Conservation (phyloP, 257 asterid species). For the Handroanthus guayacan region DNA sequence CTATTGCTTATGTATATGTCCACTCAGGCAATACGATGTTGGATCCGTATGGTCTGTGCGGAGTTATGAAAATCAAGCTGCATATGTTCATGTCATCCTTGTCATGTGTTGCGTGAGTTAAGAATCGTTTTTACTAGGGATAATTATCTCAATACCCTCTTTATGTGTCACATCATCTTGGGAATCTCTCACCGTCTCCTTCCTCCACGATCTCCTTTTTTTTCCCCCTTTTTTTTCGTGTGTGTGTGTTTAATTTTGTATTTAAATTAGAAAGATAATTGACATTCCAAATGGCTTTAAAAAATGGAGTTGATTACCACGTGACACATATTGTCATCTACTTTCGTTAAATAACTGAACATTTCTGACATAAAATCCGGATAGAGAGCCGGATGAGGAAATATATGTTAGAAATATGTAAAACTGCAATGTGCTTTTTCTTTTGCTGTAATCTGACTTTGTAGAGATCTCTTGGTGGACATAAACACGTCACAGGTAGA, state of each 20-base stretch:
- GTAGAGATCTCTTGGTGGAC: not conserved
- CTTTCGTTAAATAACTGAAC: not conserved
- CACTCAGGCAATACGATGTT: not conserved
- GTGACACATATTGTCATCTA: not conserved
- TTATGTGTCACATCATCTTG: not conserved
- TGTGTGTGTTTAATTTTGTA: not conserved
- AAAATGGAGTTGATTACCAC: not conserved
- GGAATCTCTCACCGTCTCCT: not conserved
- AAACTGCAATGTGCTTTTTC: not conserved
- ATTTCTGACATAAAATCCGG: not conserved
- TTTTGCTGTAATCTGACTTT: not conserved
- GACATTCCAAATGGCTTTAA: not conserved
- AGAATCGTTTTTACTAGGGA: not conserved
- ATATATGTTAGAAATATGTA: not conserved
- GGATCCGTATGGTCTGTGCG: not conserved
- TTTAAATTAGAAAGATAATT: not conserved
- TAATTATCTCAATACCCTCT: not conserved
- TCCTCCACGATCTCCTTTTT: not conserved
- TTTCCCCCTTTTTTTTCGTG: not conserved
- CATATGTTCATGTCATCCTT: not conserved
- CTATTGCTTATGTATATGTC: constrained; percentile 20
- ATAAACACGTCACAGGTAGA: not conserved
- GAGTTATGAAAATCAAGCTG: not conserved
- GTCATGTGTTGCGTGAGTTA: not conserved
- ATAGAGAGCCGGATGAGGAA: not conserved